Evolutionary conservation across 306 rosid genomes (phyloP), one percentile per base, ranked within the genome.

Genomic region (Lathyrus aphaca): DNA sequence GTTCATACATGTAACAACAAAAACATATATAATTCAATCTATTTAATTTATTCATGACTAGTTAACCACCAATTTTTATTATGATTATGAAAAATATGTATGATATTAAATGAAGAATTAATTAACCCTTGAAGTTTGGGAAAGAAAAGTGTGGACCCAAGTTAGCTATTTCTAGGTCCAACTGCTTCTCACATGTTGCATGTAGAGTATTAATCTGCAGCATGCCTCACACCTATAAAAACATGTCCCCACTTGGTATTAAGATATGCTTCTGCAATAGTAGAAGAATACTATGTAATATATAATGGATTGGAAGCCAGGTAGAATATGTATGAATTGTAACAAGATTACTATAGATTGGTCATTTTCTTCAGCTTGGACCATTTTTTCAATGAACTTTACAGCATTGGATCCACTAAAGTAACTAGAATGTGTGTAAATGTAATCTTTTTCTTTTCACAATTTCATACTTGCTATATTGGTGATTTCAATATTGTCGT

Each of bases 121-220:
- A 73, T 68, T 68, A 63, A 48, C 43, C 54, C 63, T 73, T 12
- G 8, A 16, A 73, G 70, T 77, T 69, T 76, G 42, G 42, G 46
- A 60, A 67, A 66, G 59, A n/a, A 18, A 62, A 37, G 18, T 21
- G 79, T 77, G 82, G 80, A 43, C 77, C 85, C 80, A 42, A 56
- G 12, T 64, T 43, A n/a, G 43, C 50, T 68, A 59, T 73, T 68
- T 49, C 16, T 48, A 49, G 77, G 72, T 58, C 79, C 64, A 77
- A 69, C 38, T 73, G 68, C 82, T 74, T 48, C 71, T 68, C 80
- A 75, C 74, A 49, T 39, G 84, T 30, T 55, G 39, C 60, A 69
- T 14, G 37, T 14, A 53, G 9, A 66, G 61, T 69, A 62, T 43
- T 38, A 14, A 72, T 53, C 25, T 58, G 16, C 64, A 58, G 17